These are phyloP conservation scores for Sclerotinia subarctica DNA, from an alignment of 2,329 filamentous ascomycete species.

Conservation along the genomic window DNA sequence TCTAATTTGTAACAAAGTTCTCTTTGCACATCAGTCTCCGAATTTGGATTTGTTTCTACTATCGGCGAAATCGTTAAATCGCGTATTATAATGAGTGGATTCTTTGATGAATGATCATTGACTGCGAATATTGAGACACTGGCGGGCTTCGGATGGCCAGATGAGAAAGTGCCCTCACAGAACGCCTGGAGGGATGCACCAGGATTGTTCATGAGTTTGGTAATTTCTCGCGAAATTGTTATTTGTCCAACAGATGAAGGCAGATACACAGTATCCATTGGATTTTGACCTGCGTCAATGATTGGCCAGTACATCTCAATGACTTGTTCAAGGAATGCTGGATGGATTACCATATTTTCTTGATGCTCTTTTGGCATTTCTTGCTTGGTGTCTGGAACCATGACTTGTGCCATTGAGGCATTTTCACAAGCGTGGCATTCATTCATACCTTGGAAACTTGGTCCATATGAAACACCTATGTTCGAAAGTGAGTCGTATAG, in stretches of 20 bases:
- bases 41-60: constrained; percentile 39
- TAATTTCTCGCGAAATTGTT: constrained; percentile 40
- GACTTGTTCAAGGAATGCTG: constrained; percentile 54
- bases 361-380: constrained; percentile 40
- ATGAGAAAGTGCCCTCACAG: constrained; percentile 38
- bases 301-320: constrained; percentile 23
- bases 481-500: constrained; percentile 11
- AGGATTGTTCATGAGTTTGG: constrained; percentile 40
- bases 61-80: constrained; percentile 44
- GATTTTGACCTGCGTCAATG: not conserved
- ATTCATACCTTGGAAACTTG: constrained; percentile 41
- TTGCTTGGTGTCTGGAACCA: constrained; percentile 21
- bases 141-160: constrained; percentile 37
- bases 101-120: constrained; percentile 30
- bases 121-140: constrained; percentile 43
- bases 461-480: constrained; percentile 49
- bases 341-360: constrained; percentile 52
- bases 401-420: constrained; percentile 2
- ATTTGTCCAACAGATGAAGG: constrained; percentile 35
- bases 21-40: constrained; percentile 37
- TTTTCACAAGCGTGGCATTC: constrained; percentile 17
- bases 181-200: constrained; percentile 41
- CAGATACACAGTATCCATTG: constrained; percentile 16
- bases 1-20: constrained; percentile 49
- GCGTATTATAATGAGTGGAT: constrained; percentile 41